Evolutionary conservation across 805 yeast genomes (phyloP).

Genomic region (Saturnispora kantuleensis): DNA sequence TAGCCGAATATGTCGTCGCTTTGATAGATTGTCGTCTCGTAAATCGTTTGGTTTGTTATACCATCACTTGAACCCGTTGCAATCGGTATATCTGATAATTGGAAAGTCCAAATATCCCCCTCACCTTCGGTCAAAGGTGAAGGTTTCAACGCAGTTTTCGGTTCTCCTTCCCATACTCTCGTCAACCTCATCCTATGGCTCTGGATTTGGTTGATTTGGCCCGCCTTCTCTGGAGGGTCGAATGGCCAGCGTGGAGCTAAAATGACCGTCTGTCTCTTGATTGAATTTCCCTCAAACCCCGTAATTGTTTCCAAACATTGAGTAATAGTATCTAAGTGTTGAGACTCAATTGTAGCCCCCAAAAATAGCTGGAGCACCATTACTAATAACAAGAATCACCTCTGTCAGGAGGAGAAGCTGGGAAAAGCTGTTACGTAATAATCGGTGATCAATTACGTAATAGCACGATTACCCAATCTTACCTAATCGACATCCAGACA

Average conservation of each 20-base stretch:
- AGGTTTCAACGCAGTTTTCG: background rate
- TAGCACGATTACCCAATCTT: too few relatives aligned
- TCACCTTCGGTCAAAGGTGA: too few relatives aligned
- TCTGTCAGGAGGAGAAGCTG: background rate
- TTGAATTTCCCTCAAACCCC: slow-evolving; percentile 36
- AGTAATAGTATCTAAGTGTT: slow-evolving; percentile 32
- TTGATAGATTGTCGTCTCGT: slow-evolving; percentile 47
- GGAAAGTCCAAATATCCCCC: slow-evolving; percentile 45
- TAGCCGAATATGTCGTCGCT: slow-evolving; percentile 36
- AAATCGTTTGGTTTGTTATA: slow-evolving; percentile 56
- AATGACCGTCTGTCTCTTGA: slow-evolving; percentile 39
- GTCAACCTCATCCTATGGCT: slow-evolving; percentile 42
- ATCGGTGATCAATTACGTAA: too few relatives aligned
- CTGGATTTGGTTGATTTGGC: slow-evolving; percentile 48
- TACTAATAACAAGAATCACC: background rate
- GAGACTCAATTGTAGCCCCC: slow-evolving; percentile 35
- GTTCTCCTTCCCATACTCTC: slow-evolving; percentile 32
- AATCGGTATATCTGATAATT: slow-evolving; percentile 62
- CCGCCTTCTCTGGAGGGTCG: slow-evolving; percentile 44
- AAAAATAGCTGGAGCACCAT: slow-evolving; percentile 51
- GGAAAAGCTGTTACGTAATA: background rate
- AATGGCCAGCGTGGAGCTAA: slow-evolving; percentile 42
- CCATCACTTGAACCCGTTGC: slow-evolving; percentile 39
- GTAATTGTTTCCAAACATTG: slow-evolving; percentile 44
- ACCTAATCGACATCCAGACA: too few relatives aligned